Evolutionary conservation across 164 flowering plant species (phyloP).

Genomic region (Vitis vinifera): DNA sequence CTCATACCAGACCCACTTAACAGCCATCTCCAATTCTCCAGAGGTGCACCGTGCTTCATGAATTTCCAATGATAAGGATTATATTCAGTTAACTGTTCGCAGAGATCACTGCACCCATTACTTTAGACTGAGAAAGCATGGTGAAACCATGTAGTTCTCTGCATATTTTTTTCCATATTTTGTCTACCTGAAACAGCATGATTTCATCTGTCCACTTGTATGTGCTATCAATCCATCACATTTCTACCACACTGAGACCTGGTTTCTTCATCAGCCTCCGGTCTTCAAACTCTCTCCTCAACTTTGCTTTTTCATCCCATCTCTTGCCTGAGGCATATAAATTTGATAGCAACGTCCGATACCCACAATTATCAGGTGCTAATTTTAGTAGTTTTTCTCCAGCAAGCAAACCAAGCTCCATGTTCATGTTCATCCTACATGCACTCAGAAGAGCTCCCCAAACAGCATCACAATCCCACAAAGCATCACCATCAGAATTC

Average conservation of each 20-base stretch:
- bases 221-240: conserved; percentile 5
- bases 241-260: conserved; percentile 27
- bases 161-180: neutral
- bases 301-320: conserved; percentile 32
- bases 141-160: neutral
- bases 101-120: neutral
- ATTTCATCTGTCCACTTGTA: neutral
- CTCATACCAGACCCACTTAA: neutral
- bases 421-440: conserved; percentile 23
- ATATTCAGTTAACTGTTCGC: neutral
- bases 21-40: neutral
- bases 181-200: neutral
- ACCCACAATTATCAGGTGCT: conserved; percentile 35
- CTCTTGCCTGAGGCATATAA: conserved; percentile 26
- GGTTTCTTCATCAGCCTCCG: conserved; percentile 29
- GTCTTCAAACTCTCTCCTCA: conserved; percentile 29
- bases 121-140: neutral
- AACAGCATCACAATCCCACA: conserved; percentile 24
- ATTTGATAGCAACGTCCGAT: conserved; percentile 28
- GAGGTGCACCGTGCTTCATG: neutral
- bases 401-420: conserved; percentile 31
- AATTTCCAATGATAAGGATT: neutral
- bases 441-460: conserved; percentile 37
- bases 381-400: conserved; percentile 26
- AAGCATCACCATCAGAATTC: neutral